Percentiles rank a stretch among this genome's conserved stretches.
Evolutionary conservation across 768 basidiomycete species (phyloP).

Genomic region (Auricularia heimuer): DNA sequence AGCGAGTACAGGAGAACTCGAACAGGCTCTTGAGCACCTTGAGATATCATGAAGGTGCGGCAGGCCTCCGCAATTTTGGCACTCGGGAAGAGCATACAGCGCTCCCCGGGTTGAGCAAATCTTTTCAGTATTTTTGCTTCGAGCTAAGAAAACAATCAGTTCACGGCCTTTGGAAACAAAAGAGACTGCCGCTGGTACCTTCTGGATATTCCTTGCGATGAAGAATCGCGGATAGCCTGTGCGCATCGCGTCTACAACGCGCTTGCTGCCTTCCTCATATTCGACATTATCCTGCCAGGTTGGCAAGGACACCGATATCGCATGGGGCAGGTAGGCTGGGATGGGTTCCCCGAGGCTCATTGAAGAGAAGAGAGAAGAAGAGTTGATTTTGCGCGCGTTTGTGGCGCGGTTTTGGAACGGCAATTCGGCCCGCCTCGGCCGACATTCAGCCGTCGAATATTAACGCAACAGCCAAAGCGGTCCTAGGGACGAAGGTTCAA

Average conservation of each 20-base stretch:
- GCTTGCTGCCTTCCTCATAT: slow-evolving; percentile 82
- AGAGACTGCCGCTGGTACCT: slow-evolving; percentile 36
- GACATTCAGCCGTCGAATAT: neutral
- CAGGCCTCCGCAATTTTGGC: slow-evolving; percentile 64
- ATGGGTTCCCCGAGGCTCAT: slow-evolving; percentile 8
- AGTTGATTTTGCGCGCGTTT: neutral
- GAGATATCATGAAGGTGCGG: slow-evolving; percentile 55
- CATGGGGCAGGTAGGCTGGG: slow-evolving; percentile 49
- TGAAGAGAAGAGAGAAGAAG: neutral
- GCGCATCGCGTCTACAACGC: slow-evolving; percentile 71
- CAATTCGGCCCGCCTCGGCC: neutral
- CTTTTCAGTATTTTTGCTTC: slow-evolving; percentile 65
- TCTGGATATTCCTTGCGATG: slow-evolving; percentile 74
- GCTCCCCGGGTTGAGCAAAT: slow-evolving; percentile 62
- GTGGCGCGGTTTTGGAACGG: neutral
- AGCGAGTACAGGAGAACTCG: slow-evolving; percentile 63
- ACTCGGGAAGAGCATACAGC: slow-evolving; percentile 71
- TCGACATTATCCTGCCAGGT: slow-evolving; percentile 87
- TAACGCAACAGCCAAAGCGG: too few species aligned
- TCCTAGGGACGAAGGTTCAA: too few species aligned
- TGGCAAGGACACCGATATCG: slow-evolving; percentile 90
- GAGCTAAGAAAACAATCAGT: slow-evolving; percentile 41
- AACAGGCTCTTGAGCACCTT: slow-evolving; percentile 37
- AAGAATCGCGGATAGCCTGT: slow-evolving; percentile 94
- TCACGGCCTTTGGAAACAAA: neutral